These are phyloP conservation scores for Cadophora sp. DNA, from an alignment of 2,329 filamentous ascomycete genomes.

Conservation along the genomic window DNA sequence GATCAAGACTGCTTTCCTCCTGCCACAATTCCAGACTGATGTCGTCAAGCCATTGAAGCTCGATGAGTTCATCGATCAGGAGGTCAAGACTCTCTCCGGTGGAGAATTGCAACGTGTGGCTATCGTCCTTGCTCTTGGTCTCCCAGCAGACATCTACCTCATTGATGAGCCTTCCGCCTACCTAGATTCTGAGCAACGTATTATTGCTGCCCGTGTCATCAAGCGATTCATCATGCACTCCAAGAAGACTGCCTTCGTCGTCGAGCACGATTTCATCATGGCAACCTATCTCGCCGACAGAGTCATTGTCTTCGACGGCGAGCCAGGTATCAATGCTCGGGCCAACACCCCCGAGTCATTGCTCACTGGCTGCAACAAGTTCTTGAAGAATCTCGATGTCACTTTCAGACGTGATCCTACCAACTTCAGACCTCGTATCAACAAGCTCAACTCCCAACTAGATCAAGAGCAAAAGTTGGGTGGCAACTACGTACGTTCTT, in stretches of 20 bases:
- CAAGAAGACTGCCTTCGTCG: constrained; percentile 99
- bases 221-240: constrained; percentile 99
- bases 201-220: constrained; percentile 95
- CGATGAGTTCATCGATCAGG: constrained; percentile 99
- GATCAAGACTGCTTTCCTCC: constrained; percentile 96
- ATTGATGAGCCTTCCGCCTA: constrained; percentile 98
- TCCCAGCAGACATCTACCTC: constrained; percentile 96
- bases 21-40: constrained; percentile 98
- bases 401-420: constrained; percentile 98
- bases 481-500: constrained; percentile 82
- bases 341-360: constrained; percentile 92
- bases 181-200: constrained; percentile 98
- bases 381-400: constrained; percentile 95
- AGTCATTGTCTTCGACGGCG: constrained; percentile 97
- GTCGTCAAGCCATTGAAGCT: constrained; percentile 99
- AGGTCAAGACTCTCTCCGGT: constrained; percentile 98
- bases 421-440: constrained; percentile 97
- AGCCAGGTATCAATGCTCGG: constrained; percentile 86
- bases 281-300: constrained; percentile 79
- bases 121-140: constrained; percentile 93
- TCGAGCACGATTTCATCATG: constrained; percentile 99
- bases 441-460: constrained; percentile 94
- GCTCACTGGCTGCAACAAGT: constrained; percentile 90
- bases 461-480: constrained; percentile 95
- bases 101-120: constrained; percentile 99